A percentile compares a stretch with the other conserved stretches of the same genome.
These are phyloP conservation scores for Cubamyces sp. DNA, from an alignment of 768 basidiomycete species.

Conservation along the genomic window DNA sequence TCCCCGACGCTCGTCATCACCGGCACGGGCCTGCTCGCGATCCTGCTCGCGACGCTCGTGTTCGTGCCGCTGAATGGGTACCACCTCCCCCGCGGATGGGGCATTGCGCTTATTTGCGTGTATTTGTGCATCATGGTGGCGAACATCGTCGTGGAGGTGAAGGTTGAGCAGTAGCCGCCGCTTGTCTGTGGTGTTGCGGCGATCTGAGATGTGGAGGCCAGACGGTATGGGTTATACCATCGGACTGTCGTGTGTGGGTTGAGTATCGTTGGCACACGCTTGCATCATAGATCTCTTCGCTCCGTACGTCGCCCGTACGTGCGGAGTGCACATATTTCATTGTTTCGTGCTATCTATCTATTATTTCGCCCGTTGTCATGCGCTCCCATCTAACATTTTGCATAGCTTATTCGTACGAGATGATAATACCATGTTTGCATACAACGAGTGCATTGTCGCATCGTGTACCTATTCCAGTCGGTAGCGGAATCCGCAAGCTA, in stretches of 20 bases:
- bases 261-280: not conserved
- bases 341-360: constrained; percentile 9
- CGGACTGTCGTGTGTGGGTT: not conserved
- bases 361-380: not conserved
- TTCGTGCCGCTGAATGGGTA: constrained; percentile 88
- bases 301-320: not conserved
- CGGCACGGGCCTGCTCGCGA: constrained; percentile 73
- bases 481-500: too few relatives aligned
- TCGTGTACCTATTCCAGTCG: not conserved
- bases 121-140: constrained; percentile 78
- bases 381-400: not conserved
- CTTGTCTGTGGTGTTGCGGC: too few relatives aligned
- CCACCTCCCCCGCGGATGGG: constrained; percentile 80
- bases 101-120: constrained; percentile 70
- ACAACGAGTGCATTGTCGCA: not conserved
- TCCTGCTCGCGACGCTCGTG: constrained; percentile 77
- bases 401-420: not conserved
- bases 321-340: too few relatives aligned
- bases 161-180: constrained; percentile 8
- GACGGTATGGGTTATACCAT: constrained; percentile 1
- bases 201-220: too few relatives aligned
- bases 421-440: constrained; percentile 9
- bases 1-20: constrained; percentile 86
- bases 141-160: constrained; percentile 80
- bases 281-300: constrained; percentile 5